These are phyloP conservation scores for Blepharisma japonicum DNA, from an alignment of 73 alveolate genomes.

Conservation along the genomic window DNA sequence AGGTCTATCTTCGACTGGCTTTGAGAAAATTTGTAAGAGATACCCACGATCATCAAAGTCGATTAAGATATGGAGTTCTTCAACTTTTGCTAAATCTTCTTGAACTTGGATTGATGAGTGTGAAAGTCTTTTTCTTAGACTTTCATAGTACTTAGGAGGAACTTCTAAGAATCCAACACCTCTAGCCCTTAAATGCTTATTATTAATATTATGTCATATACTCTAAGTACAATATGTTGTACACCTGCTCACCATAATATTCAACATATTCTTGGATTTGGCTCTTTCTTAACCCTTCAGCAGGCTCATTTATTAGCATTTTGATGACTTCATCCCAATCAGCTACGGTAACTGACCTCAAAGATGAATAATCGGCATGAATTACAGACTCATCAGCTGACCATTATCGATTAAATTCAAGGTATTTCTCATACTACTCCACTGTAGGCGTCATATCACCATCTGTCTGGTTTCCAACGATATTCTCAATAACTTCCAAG, in stretches of 20 bases:
- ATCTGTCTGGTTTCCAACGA: conserved; percentile 86
- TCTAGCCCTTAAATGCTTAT: conserved; percentile 63
- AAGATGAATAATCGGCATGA: conserved; percentile 81
- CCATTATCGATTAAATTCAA: conserved; percentile 89
- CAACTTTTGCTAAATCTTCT: conserved; percentile 56
- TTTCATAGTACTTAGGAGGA: conserved; percentile 84
- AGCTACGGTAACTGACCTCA: conserved; percentile 77
- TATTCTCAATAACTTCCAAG: conserved; percentile 66
- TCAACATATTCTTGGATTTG: conserved; percentile 88
- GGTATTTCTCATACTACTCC: conserved; percentile 83
- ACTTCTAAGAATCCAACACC: conserved; percentile 81
- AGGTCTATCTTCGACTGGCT: conserved; percentile 78
- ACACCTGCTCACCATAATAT: conserved; percentile 73
- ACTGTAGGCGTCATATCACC: conserved; percentile 74
- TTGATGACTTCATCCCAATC: conserved; percentile 79
- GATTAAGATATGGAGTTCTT: conserved; percentile 48
- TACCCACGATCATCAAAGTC: conserved; percentile 71
- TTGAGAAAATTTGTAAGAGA: conserved; percentile 64
- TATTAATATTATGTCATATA: conserved; percentile 59
- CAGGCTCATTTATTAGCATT: conserved; percentile 92
- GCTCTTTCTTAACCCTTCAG: conserved; percentile 74
- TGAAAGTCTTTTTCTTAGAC: conserved; percentile 50
- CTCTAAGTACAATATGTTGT: conserved; percentile 67
- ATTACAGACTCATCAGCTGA: conserved; percentile 82
- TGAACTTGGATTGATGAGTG: conserved; percentile 40